Evolutionary conservation across 495 filamentous ascomycete species (phyloP), one percentile per base, ranked within the genome.

Genomic region (Penicillium samsonianum): DNA sequence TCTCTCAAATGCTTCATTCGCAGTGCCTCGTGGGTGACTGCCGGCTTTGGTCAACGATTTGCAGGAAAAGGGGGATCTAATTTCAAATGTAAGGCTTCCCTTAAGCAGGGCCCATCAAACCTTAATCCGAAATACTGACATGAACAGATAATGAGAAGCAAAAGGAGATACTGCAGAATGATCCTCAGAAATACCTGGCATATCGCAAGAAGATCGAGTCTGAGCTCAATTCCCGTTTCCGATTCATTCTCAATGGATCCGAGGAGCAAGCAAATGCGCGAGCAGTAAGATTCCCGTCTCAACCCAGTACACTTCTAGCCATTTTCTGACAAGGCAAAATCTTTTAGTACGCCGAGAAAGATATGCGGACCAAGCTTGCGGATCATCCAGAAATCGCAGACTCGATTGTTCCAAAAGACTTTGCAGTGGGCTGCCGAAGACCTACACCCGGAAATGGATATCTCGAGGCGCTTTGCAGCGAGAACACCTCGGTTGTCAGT

Each of bases 191-290:
- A 25, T 65, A 64, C 22, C 23, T 61, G 20, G 57, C 43, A 5
- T 78, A 77, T 52, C 63, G 78, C 7, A 78, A 79, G 60, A 59
- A 63, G 20, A 71, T 77, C 26, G 77, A 75, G 50, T 51, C 62
- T 14, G 68, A 76, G 56, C 63, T 79, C 40, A 69, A 77, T 45
- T 68, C 72, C 31, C 50, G 63, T 60, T 58, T 62, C 47, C 59
- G 63, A 72, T 62, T 75, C 66, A 31, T 66, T 43, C 57, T 55
- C 0, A 60, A 50, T 40, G 50, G 50, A 14, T 49, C 44, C 6
- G 41, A 54, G 30, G 50, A 43, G 22, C 43, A 46, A 46, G 43
- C 43, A 20, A 46, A 46, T 26, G 43, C 43, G 22, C 42, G 44
- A 48, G 30, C 44, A 40, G 44, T 48, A 41, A 47, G 44, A 44